Conservation (phyloP, 1,139 yeast species). For the Pichia sp. region DNA sequence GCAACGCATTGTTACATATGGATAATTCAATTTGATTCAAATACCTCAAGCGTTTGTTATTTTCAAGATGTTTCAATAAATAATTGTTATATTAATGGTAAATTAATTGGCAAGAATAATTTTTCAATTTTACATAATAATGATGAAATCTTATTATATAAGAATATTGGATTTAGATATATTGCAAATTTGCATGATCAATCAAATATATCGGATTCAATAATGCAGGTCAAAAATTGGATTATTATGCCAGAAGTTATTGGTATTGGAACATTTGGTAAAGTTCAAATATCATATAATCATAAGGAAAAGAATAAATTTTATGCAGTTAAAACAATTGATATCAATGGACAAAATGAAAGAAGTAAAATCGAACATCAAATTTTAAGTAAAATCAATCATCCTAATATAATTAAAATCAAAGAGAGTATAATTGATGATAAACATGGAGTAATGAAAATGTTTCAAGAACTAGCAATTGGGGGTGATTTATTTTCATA, state of each 20-base stretch:
- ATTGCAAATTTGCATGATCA: neutral
- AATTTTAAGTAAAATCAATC: slow-evolving; percentile 52
- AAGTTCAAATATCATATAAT: slow-evolving; percentile 33
- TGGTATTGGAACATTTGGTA: slow-evolving; percentile 61
- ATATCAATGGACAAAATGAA: slow-evolving; percentile 24
- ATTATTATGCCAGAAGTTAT: slow-evolving; percentile 36
- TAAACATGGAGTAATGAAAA: slow-evolving; percentile 33
- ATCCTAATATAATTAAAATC: slow-evolving; percentile 83
- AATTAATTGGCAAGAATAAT: slow-evolving; percentile 21
- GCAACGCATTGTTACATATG: slow-evolving; percentile 25
- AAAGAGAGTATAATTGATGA: slow-evolving; percentile 35
- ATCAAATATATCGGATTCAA: neutral
- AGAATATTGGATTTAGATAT: slow-evolving; percentile 1
- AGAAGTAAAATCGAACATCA: slow-evolving; percentile 36
- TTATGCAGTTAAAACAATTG: slow-evolving; percentile 50
- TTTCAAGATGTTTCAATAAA: slow-evolving; percentile 49
- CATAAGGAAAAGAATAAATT: slow-evolving; percentile 18
- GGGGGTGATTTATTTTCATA: slow-evolving; percentile 69
- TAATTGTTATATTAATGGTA: slow-evolving; percentile 45
- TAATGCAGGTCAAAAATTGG: slow-evolving; percentile 33
- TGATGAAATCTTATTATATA: slow-evolving; percentile 34
- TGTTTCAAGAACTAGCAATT: slow-evolving; percentile 43
- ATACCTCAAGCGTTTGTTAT: slow-evolving; percentile 44
- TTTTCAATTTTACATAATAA: slow-evolving; percentile 37
- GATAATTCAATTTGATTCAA: slow-evolving; percentile 40